Conservation (phyloP, 2,329 filamentous ascomycete genomes). For the Colletotrichum eremochloae region DNA sequence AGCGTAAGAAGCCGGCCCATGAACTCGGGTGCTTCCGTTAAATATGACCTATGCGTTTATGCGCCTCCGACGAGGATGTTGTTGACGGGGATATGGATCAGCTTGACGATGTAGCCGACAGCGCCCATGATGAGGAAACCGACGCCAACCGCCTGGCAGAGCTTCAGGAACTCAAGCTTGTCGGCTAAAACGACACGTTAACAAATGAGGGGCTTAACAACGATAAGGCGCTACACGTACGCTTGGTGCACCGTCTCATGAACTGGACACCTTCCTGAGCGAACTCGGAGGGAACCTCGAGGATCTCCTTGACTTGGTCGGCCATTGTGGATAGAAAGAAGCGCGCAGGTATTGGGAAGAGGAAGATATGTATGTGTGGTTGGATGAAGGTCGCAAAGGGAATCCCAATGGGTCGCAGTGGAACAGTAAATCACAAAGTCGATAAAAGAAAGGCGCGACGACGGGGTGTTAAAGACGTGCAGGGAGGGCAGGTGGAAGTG, state of each 20-base stretch:
- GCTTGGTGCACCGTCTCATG: conserved; percentile 73
- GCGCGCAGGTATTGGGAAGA: conserved; percentile 33
- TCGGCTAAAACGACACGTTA: conserved; percentile 46
- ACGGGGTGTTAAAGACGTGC: conserved; percentile 38
- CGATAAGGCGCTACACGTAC: conserved; percentile 57
- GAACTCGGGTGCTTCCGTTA: conserved; percentile 22
- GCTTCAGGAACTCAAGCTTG: conserved; percentile 59
- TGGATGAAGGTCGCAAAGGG: conserved; percentile 19
- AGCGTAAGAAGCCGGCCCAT: conserved; percentile 25
- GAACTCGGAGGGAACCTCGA: conserved; percentile 77
- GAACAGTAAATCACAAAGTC: conserved; percentile 7
- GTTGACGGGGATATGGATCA: conserved; percentile 79
- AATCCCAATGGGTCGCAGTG: conserved; percentile 34
- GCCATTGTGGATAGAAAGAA: conserved; percentile 61
- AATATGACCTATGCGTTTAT: conserved; percentile 52
- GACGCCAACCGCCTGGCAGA: conserved; percentile 73
- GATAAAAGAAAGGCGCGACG: conserved; percentile 33
- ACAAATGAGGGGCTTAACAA: neutral
- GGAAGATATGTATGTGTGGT: conserved; percentile 6
- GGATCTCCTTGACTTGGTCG: conserved; percentile 77
- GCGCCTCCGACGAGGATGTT: conserved; percentile 77
- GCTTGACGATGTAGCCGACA: conserved; percentile 78
- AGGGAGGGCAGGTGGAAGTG: conserved; percentile 38
- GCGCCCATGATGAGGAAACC: conserved; percentile 80
- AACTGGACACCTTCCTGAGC: conserved; percentile 73